Percentiles rank a stretch among this genome's conserved stretches.
Conservation (phyloP, 192 early-diverging fungal genomes). For the Linderina pennispora region DNA sequence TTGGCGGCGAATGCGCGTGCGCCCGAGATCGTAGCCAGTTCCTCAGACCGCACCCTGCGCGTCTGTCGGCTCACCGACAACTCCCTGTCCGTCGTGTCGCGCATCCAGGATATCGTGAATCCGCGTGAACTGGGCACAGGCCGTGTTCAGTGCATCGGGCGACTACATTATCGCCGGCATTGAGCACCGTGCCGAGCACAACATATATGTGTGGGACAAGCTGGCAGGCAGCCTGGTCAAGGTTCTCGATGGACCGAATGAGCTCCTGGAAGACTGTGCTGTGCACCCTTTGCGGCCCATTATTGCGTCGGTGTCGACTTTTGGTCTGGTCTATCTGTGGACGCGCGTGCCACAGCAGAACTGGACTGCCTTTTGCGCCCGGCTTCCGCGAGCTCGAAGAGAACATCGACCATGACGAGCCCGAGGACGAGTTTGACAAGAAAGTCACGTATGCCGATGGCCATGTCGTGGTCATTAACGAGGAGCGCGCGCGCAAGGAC, state of each 20-base stretch:
- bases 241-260: constrained; percentile 85
- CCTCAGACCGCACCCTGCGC: constrained; percentile 73
- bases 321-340: constrained; percentile 88
- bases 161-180: constrained; percentile 85
- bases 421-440: constrained; percentile 90
- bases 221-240: constrained; percentile 75
- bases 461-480: constrained; percentile 15
- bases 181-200: constrained; percentile 81
- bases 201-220: constrained; percentile 95
- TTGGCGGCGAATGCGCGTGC: constrained; percentile 37
- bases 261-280: constrained; percentile 65
- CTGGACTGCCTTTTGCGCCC: constrained; percentile 92
- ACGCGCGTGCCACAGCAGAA: constrained; percentile 66
- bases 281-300: constrained; percentile 87
- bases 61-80: constrained; percentile 48
- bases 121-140: constrained; percentile 81
- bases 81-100: constrained; percentile 41
- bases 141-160: constrained; percentile 80
- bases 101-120: constrained; percentile 91
- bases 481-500: constrained; percentile 10
- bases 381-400: constrained; percentile 91
- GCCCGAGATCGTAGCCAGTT: constrained; percentile 70
- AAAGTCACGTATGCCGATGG: constrained; percentile 8
- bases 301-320: constrained; percentile 73
- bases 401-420: constrained; percentile 89